phyloP scores from a whole-genome alignment of 371 early-diverging fungal genomes.

The Syncephalastrum monosporum region DNA sequence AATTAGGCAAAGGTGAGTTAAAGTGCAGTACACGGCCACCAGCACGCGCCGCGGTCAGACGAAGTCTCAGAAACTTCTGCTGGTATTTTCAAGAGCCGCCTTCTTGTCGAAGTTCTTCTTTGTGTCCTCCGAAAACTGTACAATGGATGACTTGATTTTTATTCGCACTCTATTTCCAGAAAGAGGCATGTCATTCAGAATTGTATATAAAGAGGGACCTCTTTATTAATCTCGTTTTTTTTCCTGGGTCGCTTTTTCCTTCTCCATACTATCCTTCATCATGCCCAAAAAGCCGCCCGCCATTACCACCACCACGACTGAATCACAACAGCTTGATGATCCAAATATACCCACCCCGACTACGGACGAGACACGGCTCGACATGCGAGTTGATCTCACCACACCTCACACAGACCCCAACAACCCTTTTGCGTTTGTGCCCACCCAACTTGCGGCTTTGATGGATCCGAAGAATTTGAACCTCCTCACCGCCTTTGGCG shows the following conservation, averaged over 20 bases:
- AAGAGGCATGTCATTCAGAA: neutral
- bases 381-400: slow-evolving; percentile 12
- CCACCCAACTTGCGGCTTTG: slow-evolving; percentile 45
- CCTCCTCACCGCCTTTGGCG: slow-evolving; percentile 45
- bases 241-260: no score
- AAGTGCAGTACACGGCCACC: no score
- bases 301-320: slow-evolving; percentile 10
- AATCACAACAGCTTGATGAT: neutral
- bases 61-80: slow-evolving; percentile 10
- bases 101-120: no score
- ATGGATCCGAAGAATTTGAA: slow-evolving; percentile 61
- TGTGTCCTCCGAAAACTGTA: no score
- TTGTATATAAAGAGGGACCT: neutral
- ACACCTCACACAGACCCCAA: slow-evolving; percentile 38
- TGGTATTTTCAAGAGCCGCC: neutral
- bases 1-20: no score
- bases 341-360: slow-evolving; percentile 13
- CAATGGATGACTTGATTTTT: no score
- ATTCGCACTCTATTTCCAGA: no score
- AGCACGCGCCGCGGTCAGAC: neutral
- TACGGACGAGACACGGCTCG: slow-evolving; percentile 16
- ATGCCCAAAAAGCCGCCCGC: neutral
- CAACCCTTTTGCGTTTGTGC: slow-evolving; percentile 57
- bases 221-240: no score
- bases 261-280: no score